These are phyloP conservation scores for Telopea speciosissima DNA, from an alignment of 177 flowering plant species.

Conservation along the genomic window DNA sequence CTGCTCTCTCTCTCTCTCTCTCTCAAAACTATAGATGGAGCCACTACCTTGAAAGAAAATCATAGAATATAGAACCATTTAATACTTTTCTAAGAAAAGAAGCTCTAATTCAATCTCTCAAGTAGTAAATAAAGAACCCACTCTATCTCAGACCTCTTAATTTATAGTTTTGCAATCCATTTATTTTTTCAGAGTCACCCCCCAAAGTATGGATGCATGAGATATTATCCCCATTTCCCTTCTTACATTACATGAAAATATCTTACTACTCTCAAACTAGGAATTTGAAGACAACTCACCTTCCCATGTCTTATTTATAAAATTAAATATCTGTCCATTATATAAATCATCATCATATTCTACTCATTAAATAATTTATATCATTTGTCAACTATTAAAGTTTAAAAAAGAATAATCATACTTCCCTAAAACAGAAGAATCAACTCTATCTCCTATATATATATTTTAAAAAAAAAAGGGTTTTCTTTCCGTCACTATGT, in stretches of 20 bases:
- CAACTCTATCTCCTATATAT: neutral
- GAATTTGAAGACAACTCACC: too few species aligned
- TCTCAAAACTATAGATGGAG: neutral
- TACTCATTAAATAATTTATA: too few species aligned
- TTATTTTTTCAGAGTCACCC: neutral
- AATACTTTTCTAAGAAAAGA: neutral
- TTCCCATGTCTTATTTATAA: too few species aligned
- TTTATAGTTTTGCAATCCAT: too few species aligned
- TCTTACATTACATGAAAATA: neutral
- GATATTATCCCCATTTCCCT: neutral
- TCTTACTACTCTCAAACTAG: neutral
- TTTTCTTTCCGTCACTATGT: too few species aligned
- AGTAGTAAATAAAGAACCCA: neutral
- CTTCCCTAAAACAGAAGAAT: neutral
- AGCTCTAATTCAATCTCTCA: neutral
- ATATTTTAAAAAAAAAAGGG: too few species aligned
- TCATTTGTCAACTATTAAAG: too few species aligned
- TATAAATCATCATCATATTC: too few species aligned
- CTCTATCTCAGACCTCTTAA: neutral
- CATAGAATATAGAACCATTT: neutral
- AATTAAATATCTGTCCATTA: too few species aligned
- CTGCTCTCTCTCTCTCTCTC: slow-evolving; percentile 11
- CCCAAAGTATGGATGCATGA: neutral
- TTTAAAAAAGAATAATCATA: too few species aligned
- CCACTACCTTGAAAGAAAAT: neutral